These are phyloP conservation scores for Verticillium nonalfalfae DNA, from an alignment of 2,329 filamentous ascomycete genomes.

Conservation along the genomic window DNA sequence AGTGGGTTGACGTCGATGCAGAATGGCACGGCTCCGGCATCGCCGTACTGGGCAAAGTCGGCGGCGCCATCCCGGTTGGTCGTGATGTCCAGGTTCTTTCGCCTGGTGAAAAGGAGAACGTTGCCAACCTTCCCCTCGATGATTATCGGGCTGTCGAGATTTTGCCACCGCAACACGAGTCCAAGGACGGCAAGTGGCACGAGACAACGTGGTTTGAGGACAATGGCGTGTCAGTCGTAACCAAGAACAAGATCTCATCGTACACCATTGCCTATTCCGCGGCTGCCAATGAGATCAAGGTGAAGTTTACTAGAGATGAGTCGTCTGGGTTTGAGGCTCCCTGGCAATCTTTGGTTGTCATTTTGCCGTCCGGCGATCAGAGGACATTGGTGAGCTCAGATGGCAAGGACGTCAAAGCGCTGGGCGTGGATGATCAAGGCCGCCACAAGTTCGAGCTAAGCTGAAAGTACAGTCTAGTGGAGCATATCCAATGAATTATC, in stretches of 20 bases:
- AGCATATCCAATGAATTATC: too few species aligned
- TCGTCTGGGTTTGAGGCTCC: constrained; percentile 22
- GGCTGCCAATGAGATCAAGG: constrained; percentile 12
- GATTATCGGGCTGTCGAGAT: constrained; percentile 36
- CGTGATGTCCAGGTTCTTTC: constrained; percentile 27
- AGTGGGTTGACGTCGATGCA: constrained; percentile 31
- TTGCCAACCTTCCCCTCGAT: constrained; percentile 29
- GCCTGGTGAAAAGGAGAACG: constrained; percentile 27
- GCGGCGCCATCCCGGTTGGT: constrained; percentile 31
- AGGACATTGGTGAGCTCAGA: constrained; percentile 11
- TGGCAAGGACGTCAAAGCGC: constrained; percentile 3
- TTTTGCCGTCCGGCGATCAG: constrained; percentile 24
- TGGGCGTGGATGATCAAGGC: constrained; percentile 15
- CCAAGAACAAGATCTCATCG: constrained; percentile 23
- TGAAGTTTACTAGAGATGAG: constrained; percentile 22
- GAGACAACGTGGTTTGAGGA: constrained; percentile 29
- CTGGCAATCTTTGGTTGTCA: constrained; percentile 23
- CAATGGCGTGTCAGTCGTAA: constrained; percentile 24
- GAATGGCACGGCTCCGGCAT: constrained; percentile 35
- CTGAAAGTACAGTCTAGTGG: background rate
- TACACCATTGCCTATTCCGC: constrained; percentile 22
- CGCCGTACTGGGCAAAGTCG: constrained; percentile 30
- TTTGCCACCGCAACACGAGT: constrained; percentile 24
- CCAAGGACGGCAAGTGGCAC: constrained; percentile 16
- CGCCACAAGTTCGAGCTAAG: constrained; percentile 13